Base-by-base conservation (phyloP, 2,329 filamentous ascomycete genomes). In the Exophiala sp. region DNA sequence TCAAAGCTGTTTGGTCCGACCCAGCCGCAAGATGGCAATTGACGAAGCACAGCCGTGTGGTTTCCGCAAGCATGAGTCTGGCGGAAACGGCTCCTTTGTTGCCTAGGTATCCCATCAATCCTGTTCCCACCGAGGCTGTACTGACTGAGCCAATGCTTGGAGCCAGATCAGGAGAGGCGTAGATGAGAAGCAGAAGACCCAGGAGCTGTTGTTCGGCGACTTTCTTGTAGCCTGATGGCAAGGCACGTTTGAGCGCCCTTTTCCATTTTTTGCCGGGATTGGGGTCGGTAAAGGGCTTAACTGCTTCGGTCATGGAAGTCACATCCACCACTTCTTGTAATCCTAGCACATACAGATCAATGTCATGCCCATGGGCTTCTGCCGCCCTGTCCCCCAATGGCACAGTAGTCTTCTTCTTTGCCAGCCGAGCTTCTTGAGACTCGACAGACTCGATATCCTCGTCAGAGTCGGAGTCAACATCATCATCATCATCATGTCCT, bases 1-100 rank as follows among this genome's bases (percentile, higher is more conserved):
- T 89, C 18, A 95, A 68, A 48, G 87, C 80, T 19, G 78, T 73
- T 55, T 85, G 81, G 60, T 95, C 88, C 6, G 82, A 80, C 22
- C 93, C 93, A 46, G 91, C 95, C 55, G 90, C 86, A 19, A 98
- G 75, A 70, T 98, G 93, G 49, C 81, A 88, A 66, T 98, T 95
- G 58, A 96, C 75, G 65, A 98, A 96, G 19, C 93, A 84, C 48
- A 98, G 71, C 23, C 85, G 79, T 0, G 93, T 96, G 0, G 89
- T 89, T 66, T 96, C 93, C 1, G 91, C 93, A 1, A 98, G 71
- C 1, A 98, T 75, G 2, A 98, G 73, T 16, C 91, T 80, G 2
- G 86, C 85, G 2, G 84, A 80, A 0, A 95, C 85, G 2, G 87
- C 91, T 1, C 93, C 93, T 66, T 98, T 98, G 67, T 98, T 98